These are phyloP conservation scores for Zopfochytrium polystomum DNA, from an alignment of 371 early-diverging fungal species.

Conservation along the genomic window DNA sequence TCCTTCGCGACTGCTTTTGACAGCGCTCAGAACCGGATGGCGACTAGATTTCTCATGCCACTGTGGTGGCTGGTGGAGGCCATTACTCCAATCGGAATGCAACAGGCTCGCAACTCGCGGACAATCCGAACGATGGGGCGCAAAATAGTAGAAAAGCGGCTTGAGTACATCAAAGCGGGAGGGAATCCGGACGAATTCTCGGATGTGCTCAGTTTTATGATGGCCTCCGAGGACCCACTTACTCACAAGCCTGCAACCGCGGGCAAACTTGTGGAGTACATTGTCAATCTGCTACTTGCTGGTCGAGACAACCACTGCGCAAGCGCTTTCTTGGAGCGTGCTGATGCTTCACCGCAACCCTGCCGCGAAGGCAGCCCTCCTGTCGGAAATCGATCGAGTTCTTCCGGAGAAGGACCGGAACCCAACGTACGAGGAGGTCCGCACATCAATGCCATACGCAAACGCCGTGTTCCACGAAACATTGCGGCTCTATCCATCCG, in stretches of 20 bases:
- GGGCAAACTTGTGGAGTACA: slow-evolving; percentile 59
- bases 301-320: slow-evolving; percentile 65
- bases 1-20: slow-evolving; percentile 20
- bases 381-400: slow-evolving; percentile 44
- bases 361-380: slow-evolving; percentile 40
- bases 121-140: slow-evolving; percentile 6
- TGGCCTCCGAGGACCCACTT: slow-evolving; percentile 44
- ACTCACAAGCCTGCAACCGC: slow-evolving; percentile 33
- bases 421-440: slow-evolving; percentile 46
- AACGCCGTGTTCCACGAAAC: too few relatives aligned
- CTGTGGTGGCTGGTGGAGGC: slow-evolving; percentile 23
- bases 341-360: slow-evolving; percentile 50
- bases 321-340: slow-evolving; percentile 65
- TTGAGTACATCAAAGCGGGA: not conserved
- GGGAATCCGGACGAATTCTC: slow-evolving; percentile 48
- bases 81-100: not conserved
- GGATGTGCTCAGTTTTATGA: slow-evolving; percentile 58
- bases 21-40: slow-evolving; percentile 10
- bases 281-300: slow-evolving; percentile 67
- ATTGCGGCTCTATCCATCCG: slow-evolving; percentile 68
- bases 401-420: slow-evolving; percentile 26
- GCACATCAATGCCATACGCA: slow-evolving; percentile 33
- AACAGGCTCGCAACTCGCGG: not conserved
- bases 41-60: slow-evolving; percentile 12
- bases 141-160: slow-evolving; percentile 1